Evolutionary conservation across 768 basidiomycete species (phyloP), one percentile per base, ranked within the genome.

Genomic region (Punctularia strigosozonata): DNA sequence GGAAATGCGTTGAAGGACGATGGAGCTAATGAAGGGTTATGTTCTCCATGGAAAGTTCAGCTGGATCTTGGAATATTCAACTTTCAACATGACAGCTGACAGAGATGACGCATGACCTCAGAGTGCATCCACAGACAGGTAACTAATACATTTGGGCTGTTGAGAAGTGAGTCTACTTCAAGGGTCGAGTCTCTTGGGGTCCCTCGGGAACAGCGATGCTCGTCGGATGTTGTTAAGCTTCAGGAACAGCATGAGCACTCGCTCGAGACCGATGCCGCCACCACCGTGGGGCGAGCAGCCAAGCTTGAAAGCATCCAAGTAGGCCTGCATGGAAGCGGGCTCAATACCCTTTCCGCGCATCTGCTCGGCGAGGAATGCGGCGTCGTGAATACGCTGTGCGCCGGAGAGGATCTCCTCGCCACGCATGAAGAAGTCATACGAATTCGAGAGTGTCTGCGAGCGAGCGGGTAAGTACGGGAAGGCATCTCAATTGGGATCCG

Each of bases 401-500:
- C 95, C 95, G 3, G 94, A 97, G 28, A 98, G 71, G 53, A 99
- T 98, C 60, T 99, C 95, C 62, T 99, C 91, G 8, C 95, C 95
- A 23, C 95, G 77, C 94, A 99, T 97, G 74, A 99, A 98, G 65
- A 99, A 98, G 63, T 99, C 95, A 60, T 98, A 99, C 18, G 95
- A 98, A 62, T 98, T 98, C 37, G 95, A 97, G 28, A 95, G 67
- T 6, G 76, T 78, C 83, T 92, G 51, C 17, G 7, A 38, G 22
- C 44, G 17, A 44, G 48, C 39, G 26, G 41, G 41, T 43, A 17
- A 37, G 25, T 32, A 14, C 21, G 2, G 14, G 23, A 24, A 31
- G 23, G 28, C 24, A 45, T 34, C 31, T 34, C 37, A 43, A 35
- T 20, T 20, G 20, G 44, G 14, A 37, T 28, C 25, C 25, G 33